These are phyloP conservation scores for Stagonosporopsis tanaceti DNA, from an alignment of 2,329 filamentous ascomycete genomes.

Conservation along the genomic window DNA sequence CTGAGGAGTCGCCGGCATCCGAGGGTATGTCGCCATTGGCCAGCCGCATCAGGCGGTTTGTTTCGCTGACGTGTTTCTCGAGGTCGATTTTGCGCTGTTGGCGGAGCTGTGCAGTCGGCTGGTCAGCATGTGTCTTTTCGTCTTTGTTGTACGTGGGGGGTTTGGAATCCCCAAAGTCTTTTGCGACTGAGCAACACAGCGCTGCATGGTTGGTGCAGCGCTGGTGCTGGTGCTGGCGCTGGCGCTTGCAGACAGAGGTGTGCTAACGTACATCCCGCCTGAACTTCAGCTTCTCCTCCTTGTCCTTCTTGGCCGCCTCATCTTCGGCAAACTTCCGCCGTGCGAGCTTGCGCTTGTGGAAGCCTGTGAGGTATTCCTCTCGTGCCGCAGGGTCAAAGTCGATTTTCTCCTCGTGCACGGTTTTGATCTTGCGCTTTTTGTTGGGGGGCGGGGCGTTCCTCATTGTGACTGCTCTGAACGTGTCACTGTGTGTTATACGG, in stretches of 20 bases:
- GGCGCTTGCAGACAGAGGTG: no score
- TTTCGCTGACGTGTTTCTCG: slow-evolving; percentile 79
- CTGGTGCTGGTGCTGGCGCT: no score
- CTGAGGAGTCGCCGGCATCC: slow-evolving; percentile 25
- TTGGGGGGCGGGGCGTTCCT: slow-evolving; percentile 33
- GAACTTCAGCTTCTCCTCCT: slow-evolving; percentile 76
- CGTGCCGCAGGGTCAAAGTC: slow-evolving; percentile 82
- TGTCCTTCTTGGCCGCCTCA: slow-evolving; percentile 76
- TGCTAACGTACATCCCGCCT: slow-evolving; percentile 72
- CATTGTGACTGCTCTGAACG: neutral
- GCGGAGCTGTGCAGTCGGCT: slow-evolving; percentile 67
- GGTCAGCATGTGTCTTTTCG: neutral
- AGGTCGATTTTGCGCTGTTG: slow-evolving; percentile 84
- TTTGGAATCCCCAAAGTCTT: no score
- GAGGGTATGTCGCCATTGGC: slow-evolving; percentile 54
- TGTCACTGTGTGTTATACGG: neutral
- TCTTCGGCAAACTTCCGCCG: slow-evolving; percentile 86
- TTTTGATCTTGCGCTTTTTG: slow-evolving; percentile 53
- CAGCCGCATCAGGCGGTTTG: slow-evolving; percentile 74
- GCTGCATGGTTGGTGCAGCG: no score
- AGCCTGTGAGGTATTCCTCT: slow-evolving; percentile 89
- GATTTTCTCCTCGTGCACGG: slow-evolving; percentile 77
- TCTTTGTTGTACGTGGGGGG: no score
- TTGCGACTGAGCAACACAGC: neutral
- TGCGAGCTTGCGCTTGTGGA: slow-evolving; percentile 93